These are phyloP conservation scores for Ministeria vibrans DNA, from an alignment of 78 protist genomes.

Conservation along the genomic window DNA sequence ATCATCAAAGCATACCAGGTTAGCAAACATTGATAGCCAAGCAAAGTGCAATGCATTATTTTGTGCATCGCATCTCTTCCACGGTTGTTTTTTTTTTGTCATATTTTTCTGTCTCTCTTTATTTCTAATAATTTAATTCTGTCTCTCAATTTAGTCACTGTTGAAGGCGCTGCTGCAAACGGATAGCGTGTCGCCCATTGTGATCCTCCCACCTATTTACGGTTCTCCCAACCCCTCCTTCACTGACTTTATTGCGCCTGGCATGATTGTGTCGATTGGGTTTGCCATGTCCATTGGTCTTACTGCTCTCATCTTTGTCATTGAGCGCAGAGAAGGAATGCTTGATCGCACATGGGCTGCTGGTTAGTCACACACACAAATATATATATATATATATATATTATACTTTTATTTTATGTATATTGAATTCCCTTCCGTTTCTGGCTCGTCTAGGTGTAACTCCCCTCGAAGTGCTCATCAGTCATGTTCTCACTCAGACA, in stretches of 20 bases:
- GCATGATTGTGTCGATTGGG: conserved; percentile 10
- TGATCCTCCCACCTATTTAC: conserved; percentile 27
- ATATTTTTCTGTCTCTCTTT: neutral
- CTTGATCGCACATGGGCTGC: conserved; percentile 5
- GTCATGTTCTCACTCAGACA: neutral
- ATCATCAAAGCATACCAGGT: neutral
- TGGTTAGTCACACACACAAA: neutral
- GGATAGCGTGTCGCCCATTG: neutral
- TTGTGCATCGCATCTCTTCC: neutral
- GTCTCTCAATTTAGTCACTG: neutral
- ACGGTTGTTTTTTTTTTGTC: neutral
- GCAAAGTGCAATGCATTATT: neutral
- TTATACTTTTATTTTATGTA: neutral
- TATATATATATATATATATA: neutral
- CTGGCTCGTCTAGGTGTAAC: neutral
- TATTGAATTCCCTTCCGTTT: neutral
- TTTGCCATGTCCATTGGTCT: conserved; percentile 10
- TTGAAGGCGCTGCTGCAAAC: neutral
- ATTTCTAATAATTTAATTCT: neutral
- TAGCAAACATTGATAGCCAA: neutral
- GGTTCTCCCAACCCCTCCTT: conserved; percentile 22
- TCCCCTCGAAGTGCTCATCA: neutral
- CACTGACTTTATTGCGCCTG: conserved; percentile 48
- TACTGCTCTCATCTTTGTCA: neutral
- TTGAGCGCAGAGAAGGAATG: conserved; percentile 5